phyloP scores from a whole-genome alignment of 2,329 filamentous ascomycete genomes.

The Leptographium lundbergii region DNA sequence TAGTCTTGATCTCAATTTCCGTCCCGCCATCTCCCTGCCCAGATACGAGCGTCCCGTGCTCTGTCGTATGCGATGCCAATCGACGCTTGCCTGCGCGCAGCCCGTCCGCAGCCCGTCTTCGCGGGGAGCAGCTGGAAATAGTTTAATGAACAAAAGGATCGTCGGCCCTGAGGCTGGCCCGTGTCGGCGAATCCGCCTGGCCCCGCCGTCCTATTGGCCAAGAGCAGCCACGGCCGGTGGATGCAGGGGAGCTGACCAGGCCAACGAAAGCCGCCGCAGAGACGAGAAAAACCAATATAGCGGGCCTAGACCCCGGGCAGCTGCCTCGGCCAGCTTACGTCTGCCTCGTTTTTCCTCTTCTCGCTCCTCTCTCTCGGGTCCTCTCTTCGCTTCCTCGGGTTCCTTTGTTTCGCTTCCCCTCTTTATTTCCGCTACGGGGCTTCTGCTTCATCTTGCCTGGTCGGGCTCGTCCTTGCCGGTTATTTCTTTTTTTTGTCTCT shows the following conservation, averaged over 20 bases:
- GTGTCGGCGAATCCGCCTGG: neutral
- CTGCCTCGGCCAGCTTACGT: neutral
- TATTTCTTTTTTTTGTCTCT: neutral
- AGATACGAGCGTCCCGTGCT: no score
- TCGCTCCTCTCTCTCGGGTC: no score
- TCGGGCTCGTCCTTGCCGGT: no score
- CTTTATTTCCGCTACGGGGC: no score
- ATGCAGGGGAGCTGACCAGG: neutral
- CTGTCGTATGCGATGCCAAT: neutral
- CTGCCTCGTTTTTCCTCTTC: neutral
- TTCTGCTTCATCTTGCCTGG: neutral
- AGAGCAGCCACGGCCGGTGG: neutral
- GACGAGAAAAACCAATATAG: neutral
- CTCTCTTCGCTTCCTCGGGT: neutral
- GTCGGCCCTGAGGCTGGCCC: neutral
- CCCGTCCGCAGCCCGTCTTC: no score
- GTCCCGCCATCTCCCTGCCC: no score
- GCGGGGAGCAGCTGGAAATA: neutral
- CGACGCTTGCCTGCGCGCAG: neutral
- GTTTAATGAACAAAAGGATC: neutral
- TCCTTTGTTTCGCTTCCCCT: no score
- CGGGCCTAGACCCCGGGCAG: neutral
- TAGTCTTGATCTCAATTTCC: no score
- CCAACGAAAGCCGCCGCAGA: neutral
- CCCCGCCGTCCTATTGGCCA: neutral